Evolutionary conservation across 1,284 basidiomycete genomes (phyloP), one percentile per base, ranked within the genome.

Genomic region (Boletus mariae): DNA sequence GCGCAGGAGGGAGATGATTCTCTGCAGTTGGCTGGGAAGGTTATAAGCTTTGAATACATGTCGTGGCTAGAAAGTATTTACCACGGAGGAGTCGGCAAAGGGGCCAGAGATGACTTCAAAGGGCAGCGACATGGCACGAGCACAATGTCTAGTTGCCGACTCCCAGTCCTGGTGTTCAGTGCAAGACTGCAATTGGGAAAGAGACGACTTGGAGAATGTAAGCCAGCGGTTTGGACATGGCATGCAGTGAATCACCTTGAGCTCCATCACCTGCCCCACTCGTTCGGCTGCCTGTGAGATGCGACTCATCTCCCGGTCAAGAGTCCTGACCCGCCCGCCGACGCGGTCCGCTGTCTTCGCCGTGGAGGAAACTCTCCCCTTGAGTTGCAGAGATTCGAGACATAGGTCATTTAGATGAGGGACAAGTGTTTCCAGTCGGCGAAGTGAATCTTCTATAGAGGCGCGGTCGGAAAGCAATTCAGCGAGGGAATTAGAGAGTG

Each of bases 101-200:
- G 82, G 78, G 7, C 93, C 92, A 23, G 84, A 81, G 26, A 91
- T 83, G 28, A 99, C 86, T 38, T 86, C 83, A 5, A 75, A 66
- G 4, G 94, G 87, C 26, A 98, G 76, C 1, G 85, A 78, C 86
- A 95, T 94, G 1, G 94, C 96, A 31, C 92, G 77, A 17, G 90
- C 85, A 71, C 95, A 97, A 64, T 94, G 88, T 57, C 92, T 79
- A 1, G 93, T 88, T 1, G 96, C 96, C 13, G 90, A 84, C 68
- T 98, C 96, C 95, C 96, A 99, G 67, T 99, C 97, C 59, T 87
- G 82, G 53, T 77, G 79, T 37, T 92, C 89, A 37, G 98, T 94
- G 5, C 92, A 82, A 1, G 77, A 70, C 55, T 89, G 85, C 8
- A 98, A 77, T 15, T 85, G 84, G 29, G 81, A 74, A 25, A 99